Evolutionary conservation across 768 basidiomycete species (phyloP).

Genomic region (Tulasnella sp.): DNA sequence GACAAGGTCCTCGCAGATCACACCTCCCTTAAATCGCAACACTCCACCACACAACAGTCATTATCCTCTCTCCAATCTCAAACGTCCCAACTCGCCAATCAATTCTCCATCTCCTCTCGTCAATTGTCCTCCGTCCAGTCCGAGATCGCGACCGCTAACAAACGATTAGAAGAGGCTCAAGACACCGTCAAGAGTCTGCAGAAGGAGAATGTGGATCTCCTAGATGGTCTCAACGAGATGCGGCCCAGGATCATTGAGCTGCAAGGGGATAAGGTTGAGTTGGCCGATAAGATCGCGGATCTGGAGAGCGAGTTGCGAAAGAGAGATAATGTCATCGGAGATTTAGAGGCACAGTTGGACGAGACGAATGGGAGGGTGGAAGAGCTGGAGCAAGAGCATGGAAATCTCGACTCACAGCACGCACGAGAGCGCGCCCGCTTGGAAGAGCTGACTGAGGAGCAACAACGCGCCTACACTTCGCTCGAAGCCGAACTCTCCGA

Average conservation of each 20-base stretch:
- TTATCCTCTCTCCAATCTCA: conserved; percentile 49
- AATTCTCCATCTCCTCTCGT: conserved; percentile 43
- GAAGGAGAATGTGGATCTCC: conserved; percentile 61
- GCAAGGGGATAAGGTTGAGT: conserved; percentile 57
- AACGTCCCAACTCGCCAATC: conserved; percentile 42
- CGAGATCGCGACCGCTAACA: conserved; percentile 53
- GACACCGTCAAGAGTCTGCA: conserved; percentile 61
- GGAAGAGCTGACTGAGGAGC: conserved; percentile 22
- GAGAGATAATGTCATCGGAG: conserved; percentile 47
- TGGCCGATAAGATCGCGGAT: conserved; percentile 51
- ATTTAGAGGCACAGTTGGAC: conserved; percentile 50
- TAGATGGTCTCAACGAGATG: conserved; percentile 79
- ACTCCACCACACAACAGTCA: conserved; percentile 36
- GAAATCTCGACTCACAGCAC: conserved; percentile 29
- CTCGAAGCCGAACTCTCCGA: conserved; percentile 42
- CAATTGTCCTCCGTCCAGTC: conserved; percentile 50
- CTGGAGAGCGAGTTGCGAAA: conserved; percentile 45
- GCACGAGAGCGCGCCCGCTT: conserved; percentile 39
- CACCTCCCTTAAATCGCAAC: conserved; percentile 38
- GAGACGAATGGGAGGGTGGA: conserved; percentile 27
- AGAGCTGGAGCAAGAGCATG: conserved; percentile 3
- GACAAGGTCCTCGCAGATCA: conserved; percentile 39
- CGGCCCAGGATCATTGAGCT: conserved; percentile 75
- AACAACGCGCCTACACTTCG: conserved; percentile 36
- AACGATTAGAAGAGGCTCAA: conserved; percentile 69